Evolutionary conservation across 768 basidiomycete species (phyloP), one percentile per base, ranked within the genome.

Genomic region (Psilocybe subaeruginosa): DNA sequence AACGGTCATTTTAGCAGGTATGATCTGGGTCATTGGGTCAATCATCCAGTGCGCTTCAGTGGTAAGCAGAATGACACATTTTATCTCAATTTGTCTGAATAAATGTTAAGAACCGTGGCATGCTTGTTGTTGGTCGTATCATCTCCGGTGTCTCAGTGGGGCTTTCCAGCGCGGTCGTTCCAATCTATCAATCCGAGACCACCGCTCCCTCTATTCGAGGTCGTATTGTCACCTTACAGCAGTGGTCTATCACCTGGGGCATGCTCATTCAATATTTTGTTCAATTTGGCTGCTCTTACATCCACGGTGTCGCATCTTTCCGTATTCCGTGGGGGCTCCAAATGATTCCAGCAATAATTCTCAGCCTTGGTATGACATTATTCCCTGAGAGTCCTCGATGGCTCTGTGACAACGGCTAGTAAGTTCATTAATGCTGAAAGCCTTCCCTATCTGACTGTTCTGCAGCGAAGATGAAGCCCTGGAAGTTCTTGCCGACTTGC

Each of bases 201-300:
- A 86, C 87, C 17, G 81, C 85, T 4, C 89, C 89, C 14, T 70
- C 80, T 35, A 90, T 91, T 68, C 87, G 89, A 68, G 91, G 90
- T 33, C 86, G 89, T 29, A 81, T 91, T 61, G 89, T 92, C 31
- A 86, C 90, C 3, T 76, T 90, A 60, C 90, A 92, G 70, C 90
- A 92, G 80, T 91, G 89, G 85, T 83, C 88, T 2, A 90, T 90
- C 68, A 90, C 89, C 0, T 90, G 91, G 88, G 89, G 89, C 74
- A 90, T 90, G 68, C 77, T 89, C 64, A 73, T 92, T 47, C 90
- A 90, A 63, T 87, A 91, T 75, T 90, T 90, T 71, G 81, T 90
- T 63, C 85, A 90, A 65, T 90, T 90, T 61, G 89, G 89, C 6
- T 89, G 86, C 70, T 91, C 88, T 7, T 88, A 88, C 70, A 88